Base-by-base conservation (phyloP, 148 eudicot genomes). In the Cornus florida region DNA sequence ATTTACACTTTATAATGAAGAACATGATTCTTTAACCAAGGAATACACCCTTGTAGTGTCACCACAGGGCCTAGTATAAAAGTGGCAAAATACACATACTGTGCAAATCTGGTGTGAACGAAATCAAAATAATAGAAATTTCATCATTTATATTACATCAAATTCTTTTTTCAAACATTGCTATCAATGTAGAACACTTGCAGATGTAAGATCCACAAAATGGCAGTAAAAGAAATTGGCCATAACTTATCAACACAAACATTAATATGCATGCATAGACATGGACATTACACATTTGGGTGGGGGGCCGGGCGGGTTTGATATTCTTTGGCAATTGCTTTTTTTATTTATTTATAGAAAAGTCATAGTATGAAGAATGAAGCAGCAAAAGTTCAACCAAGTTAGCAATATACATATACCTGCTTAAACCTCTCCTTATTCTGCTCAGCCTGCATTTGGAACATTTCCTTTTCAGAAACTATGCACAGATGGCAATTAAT, bases 401-500 rank as follows among this genome's bases (percentile, higher is more conserved):
- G 48, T 43, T 6, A 43, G 48, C 8, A 43, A 17, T 62, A 62
- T 4, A 62, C 0, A 62, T 13, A 23, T 81, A 86, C 89, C 86
- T 83, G 86, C 65, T 83, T 86, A 23, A 75, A 66, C 69, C 89
- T 81, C 84, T 81, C 62, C 72, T 74, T 86, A 16, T 70, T 81
- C 77, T 67, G 24, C 65, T 81, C 86, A 72, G 74, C 89, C 89
- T 86, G 85, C 84, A 83, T 38, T 43, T 5, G 41, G 67, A 75
- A 7, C 56, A 6, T 22, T 8, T 53, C 24, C 13, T n/a, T 35
- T 53, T 72, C 38, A 82, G 72, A 32, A 31, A 78, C 67, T 41
- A 33, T 59, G 14, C 8, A 9, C 50, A 78, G 20, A 59, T 35
- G 33, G 22, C 7, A 43, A 14, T 24, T 38, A 12, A 71, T 24